A percentile compares a stretch with the other conserved stretches of the same genome.
phyloP scores from a whole-genome alignment of 805 yeast species.

The Starmerella apicola region DNA sequence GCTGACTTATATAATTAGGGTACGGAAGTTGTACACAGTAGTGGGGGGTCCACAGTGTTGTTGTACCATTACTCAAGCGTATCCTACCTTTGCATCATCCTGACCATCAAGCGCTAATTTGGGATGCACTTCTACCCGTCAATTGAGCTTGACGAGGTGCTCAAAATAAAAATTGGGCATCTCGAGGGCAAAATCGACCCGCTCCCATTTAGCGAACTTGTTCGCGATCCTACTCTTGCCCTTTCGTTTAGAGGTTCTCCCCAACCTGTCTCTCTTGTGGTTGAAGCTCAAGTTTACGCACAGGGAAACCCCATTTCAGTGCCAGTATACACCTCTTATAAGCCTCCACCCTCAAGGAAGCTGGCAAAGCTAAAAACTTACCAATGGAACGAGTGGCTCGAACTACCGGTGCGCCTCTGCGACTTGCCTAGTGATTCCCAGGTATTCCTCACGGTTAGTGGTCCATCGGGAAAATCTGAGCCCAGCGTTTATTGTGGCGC shows the following conservation, averaged over 20 bases:
- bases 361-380: slow-evolving; percentile 22
- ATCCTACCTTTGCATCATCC: too few species aligned
- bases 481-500: slow-evolving; percentile 48
- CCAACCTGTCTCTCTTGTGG: slow-evolving; percentile 25
- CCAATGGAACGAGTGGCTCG: slow-evolving; percentile 62
- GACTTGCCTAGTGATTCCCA: slow-evolving; percentile 57
- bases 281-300: slow-evolving; percentile 36
- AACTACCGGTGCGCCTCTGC: slow-evolving; percentile 55
- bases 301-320: slow-evolving; percentile 37
- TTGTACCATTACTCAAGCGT: too few species aligned
- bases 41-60: too few species aligned
- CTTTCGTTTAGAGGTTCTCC: slow-evolving; percentile 24
- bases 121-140: slow-evolving; percentile 40
- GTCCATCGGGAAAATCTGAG: slow-evolving; percentile 40
- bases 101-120: too few species aligned
- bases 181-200: slow-evolving; percentile 35
- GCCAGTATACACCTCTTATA: slow-evolving; percentile 40
- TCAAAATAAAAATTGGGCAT: slow-evolving; percentile 37
- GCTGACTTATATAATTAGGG: too few species aligned
- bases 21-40: too few species aligned
- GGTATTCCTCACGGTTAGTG: slow-evolving; percentile 54
- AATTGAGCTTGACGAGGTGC: slow-evolving; percentile 39
- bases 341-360: slow-evolving; percentile 27
- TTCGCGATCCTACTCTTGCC: slow-evolving; percentile 37
- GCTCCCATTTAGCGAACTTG: slow-evolving; percentile 35